Base-by-base conservation (phyloP, 352 stramenopile species). In the Chrysophaeum taylorii region DNA sequence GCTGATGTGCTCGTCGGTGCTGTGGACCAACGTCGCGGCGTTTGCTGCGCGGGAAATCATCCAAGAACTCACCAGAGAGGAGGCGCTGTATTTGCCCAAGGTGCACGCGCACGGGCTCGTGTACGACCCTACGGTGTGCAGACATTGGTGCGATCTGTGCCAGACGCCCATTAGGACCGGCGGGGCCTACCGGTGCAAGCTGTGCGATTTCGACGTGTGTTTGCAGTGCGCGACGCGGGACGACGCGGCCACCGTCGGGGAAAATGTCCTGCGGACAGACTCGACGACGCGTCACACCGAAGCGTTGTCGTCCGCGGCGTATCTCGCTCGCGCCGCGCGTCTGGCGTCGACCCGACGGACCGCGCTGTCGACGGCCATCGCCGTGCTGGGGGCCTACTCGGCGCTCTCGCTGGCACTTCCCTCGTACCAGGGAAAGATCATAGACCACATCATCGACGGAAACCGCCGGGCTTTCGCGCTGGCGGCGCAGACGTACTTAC, bases 171-270 rank as follows among this genome's bases (percentile, higher is more conserved):
- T 73, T 16, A 54, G 64, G 31, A 64, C 39, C 31, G 63, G 60
- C 14, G 66, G 50, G 31, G 72, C 70, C 15, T 81, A 73, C 31
- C 73, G 76, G 36, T 81, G 76, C 69, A 76, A 77, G 35, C 64
- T 78, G 4, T 81, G 76, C 60, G 76, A 81, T 68, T 81, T 76
- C 45, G 76, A 81, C 63, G 67, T 81, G 48, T 81, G 76, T 62
- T 31, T 72, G 18, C 41, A 31, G 0, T 79, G 63, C 52, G 63
- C 50, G n/a, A 45, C 38, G 25, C 64, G 72, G 45, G 75, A 64
- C 37, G 71, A 73, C 60, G 64, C 54, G 2, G 42, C 64, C 16
- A 77, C 62, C n/a, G 73, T 75, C 25, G 68, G 70, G 23, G 71
- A 79, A 45, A 71, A 75, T 39, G 69, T 79, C 16, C 64, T 79